Percentiles rank a stretch among this genome's conserved stretches.
These are phyloP conservation scores for Cupressus sempervirens DNA, from an alignment of 75 land plant species.

Conservation along the genomic window DNA sequence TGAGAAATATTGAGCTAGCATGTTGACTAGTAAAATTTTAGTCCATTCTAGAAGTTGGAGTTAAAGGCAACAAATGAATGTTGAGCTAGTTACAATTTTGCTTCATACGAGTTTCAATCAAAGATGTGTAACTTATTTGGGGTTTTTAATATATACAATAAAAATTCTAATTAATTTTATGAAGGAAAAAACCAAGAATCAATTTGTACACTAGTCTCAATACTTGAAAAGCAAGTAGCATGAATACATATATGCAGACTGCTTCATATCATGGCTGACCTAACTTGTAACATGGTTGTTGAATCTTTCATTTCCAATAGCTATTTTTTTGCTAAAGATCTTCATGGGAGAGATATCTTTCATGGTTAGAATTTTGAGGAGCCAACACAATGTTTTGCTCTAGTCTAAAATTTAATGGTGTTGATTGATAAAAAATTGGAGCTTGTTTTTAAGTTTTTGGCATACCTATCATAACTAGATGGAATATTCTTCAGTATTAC, in stretches of 20 bases:
- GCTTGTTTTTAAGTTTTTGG: not conserved
- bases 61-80: conserved; percentile 74
- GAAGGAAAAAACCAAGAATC: not conserved
- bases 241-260: not conserved
- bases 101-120: conserved; percentile 78
- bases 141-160: not conserved
- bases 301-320: not conserved
- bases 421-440: not conserved
- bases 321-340: not conserved
- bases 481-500: not conserved
- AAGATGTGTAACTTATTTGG: not conserved
- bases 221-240: not conserved
- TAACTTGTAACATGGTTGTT: not conserved
- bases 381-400: not conserved
- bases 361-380: not conserved
- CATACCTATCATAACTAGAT: not conserved
- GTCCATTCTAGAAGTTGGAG: conserved; percentile 81
- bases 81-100: conserved; percentile 75
- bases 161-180: not conserved
- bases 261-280: not conserved
- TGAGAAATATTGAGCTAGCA: not conserved
- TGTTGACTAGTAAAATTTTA: conserved; percentile 9
- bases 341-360: not conserved
- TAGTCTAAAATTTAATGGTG: not conserved
- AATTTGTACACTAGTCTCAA: not conserved